A percentile compares a stretch with the other conserved stretches of the same genome.
These are phyloP conservation scores for Begonia fuchsioides DNA, from an alignment of 306 rosid species.

Conservation along the genomic window DNA sequence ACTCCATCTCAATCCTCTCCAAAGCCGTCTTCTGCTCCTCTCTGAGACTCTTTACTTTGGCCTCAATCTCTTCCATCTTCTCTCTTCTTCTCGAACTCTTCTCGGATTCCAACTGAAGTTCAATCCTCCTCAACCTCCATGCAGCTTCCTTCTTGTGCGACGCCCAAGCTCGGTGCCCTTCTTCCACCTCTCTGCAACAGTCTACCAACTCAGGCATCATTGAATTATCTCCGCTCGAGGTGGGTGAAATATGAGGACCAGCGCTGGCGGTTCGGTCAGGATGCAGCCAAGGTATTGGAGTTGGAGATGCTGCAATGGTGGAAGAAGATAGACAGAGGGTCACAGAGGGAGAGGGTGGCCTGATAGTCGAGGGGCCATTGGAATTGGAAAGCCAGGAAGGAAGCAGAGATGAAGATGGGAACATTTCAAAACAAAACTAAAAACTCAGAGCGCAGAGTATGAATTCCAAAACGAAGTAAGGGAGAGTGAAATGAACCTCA, in stretches of 20 bases:
- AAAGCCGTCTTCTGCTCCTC: slow-evolving; percentile 56
- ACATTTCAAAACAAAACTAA: too few species aligned
- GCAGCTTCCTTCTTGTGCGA: slow-evolving; percentile 71
- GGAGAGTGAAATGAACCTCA: too few species aligned
- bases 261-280: too few species aligned
- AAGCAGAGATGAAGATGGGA: slow-evolving; percentile 34
- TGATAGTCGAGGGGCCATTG: slow-evolving; percentile 23
- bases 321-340: slow-evolving; percentile 72
- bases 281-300: slow-evolving; percentile 63
- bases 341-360: slow-evolving; percentile 76
- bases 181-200: slow-evolving; percentile 77
- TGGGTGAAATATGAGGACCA: slow-evolving; percentile 33
- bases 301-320: slow-evolving; percentile 36
- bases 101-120: slow-evolving; percentile 76
- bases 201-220: slow-evolving; percentile 50
- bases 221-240: slow-evolving; percentile 35
- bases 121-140: slow-evolving; percentile 77
- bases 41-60: slow-evolving; percentile 60
- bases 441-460: too few species aligned
- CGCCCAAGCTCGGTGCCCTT: slow-evolving; percentile 62
- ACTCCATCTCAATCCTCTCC: slow-evolving; percentile 74
- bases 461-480: too few species aligned
- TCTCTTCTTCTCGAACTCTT: slow-evolving; percentile 58
- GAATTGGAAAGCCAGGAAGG: slow-evolving; percentile 88
- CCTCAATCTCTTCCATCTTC: slow-evolving; percentile 68